phyloP scores from a whole-genome alignment of 2,329 filamentous ascomycete genomes.

The Hypoxylon sp. region DNA sequence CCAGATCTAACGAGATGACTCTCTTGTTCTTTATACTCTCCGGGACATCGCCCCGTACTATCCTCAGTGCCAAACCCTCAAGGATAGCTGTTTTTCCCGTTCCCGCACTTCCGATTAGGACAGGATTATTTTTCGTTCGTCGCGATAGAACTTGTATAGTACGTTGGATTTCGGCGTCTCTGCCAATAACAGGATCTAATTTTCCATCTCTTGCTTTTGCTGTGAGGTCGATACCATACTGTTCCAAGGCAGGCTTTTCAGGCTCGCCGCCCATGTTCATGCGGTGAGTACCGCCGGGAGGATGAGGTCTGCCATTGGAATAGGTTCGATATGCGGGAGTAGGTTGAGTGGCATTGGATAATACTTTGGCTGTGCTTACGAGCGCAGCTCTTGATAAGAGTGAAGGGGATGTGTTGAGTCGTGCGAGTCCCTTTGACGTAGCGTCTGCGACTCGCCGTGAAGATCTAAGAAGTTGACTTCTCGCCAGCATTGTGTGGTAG shows the following conservation, averaged over 20 bases:
- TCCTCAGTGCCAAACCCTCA: conserved; percentile 89
- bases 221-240: conserved; percentile 92
- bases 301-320: conserved; percentile 81
- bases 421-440: conserved; percentile 44
- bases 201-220: conserved; percentile 87
- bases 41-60: conserved; percentile 91
- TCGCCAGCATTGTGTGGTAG: conserved; percentile 54
- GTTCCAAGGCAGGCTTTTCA: conserved; percentile 88
- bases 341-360: conserved; percentile 40
- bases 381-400: conserved; percentile 45
- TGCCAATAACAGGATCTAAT: conserved; percentile 93
- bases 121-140: conserved; percentile 95
- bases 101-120: conserved; percentile 90
- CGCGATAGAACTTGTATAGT: conserved; percentile 95
- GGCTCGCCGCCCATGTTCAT: conserved; percentile 85
- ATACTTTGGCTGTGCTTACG: conserved; percentile 35
- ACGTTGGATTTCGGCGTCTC: conserved; percentile 90
- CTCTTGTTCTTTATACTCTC: conserved; percentile 96
- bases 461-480: conserved; percentile 54
- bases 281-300: conserved; percentile 90
- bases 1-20: conserved; percentile 88
- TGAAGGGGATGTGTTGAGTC: conserved; percentile 43
- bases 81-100: conserved; percentile 95
- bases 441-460: conserved; percentile 52
- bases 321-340: conserved; percentile 62